Percentiles rank a stretch among this genome's conserved stretches.
These are phyloP conservation scores for Phytopythium ostracodes DNA, from an alignment of 352 stramenopile genomes.

Conservation along the genomic window DNA sequence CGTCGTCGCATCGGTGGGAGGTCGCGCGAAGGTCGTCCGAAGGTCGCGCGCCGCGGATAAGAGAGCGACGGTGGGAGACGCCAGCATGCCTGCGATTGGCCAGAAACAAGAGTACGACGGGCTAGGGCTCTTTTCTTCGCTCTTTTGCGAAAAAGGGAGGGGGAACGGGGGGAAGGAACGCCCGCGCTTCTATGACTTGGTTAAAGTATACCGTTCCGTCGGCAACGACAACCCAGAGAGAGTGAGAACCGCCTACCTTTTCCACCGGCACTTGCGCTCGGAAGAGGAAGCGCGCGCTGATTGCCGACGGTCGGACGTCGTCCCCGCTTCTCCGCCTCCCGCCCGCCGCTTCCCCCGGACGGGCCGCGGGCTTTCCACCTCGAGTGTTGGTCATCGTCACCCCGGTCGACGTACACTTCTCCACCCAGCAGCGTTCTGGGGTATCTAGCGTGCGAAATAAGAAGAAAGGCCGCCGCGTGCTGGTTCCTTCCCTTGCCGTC, in stretches of 20 bases:
- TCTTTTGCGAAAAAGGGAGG: background rate
- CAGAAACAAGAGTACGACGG: background rate
- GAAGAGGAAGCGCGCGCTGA: slow-evolving; percentile 3
- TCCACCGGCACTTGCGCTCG: slow-evolving; percentile 1
- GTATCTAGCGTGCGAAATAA: too few species aligned
- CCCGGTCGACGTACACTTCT: too few species aligned
- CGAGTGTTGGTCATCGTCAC: background rate
- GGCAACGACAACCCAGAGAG: background rate
- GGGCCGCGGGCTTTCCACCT: background rate
- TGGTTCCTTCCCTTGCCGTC: too few species aligned
- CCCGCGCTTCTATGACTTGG: background rate
- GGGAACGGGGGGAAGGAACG: background rate
- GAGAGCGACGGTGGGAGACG: background rate
- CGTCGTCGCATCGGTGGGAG: background rate
- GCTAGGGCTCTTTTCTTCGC: background rate
- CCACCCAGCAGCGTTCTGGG: too few species aligned
- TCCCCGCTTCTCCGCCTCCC: background rate
- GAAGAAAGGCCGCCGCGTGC: background rate
- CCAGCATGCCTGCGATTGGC: background rate
- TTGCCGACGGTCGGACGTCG: background rate
- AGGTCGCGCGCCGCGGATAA: slow-evolving; percentile 1
- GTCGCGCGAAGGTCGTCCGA: slow-evolving; percentile 5
- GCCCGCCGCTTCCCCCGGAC: background rate
- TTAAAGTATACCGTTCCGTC: background rate
- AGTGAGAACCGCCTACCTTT: slow-evolving; percentile 1